Percentiles rank a stretch among this genome's conserved stretches.
These are phyloP conservation scores for Austroboletus rostrupii DNA, from an alignment of 1,284 basidiomycete genomes.

Conservation along the genomic window DNA sequence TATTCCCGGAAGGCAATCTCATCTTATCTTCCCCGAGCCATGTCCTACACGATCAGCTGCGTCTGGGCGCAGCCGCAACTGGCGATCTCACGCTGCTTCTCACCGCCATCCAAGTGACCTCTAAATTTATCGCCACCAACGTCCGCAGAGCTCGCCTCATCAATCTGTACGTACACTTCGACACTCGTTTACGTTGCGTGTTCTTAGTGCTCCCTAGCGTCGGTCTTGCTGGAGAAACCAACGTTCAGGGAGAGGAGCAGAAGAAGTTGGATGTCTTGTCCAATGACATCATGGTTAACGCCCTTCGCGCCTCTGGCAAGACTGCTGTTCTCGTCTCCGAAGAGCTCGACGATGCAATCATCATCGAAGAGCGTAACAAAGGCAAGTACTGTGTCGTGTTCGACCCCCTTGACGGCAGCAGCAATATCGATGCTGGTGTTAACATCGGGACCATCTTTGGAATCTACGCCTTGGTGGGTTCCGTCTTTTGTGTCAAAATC, in stretches of 20 bases:
- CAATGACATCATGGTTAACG: constrained; percentile 99
- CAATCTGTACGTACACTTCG: constrained; percentile 72
- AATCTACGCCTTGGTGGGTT: constrained; percentile 84
- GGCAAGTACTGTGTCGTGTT: constrained; percentile 97
- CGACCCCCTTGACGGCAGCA: constrained; percentile 96
- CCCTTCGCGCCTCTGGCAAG: constrained; percentile 90
- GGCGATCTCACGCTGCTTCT: constrained; percentile 95
- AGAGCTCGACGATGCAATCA: constrained; percentile 89
- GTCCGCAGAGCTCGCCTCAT: constrained; percentile 96
- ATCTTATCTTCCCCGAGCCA: constrained; percentile 48
- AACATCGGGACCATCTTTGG: constrained; percentile 99
- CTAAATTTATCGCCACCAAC: constrained; percentile 97
- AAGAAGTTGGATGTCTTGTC: constrained; percentile 98
- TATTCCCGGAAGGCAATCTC: background rate
- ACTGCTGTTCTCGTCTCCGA: constrained; percentile 96
- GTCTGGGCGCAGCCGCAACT: constrained; percentile 74
- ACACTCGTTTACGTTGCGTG: background rate
- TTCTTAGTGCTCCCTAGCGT: constrained; percentile 50
- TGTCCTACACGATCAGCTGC: constrained; percentile 80
- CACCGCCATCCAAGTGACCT: constrained; percentile 93
- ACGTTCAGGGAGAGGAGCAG: constrained; percentile 98
- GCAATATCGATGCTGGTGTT: constrained; percentile 99
- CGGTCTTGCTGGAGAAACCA: constrained; percentile 92
- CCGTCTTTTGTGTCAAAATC: background rate
- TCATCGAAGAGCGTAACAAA: constrained; percentile 75